Evolutionary conservation across 139 green algal genomes (phyloP), one percentile per base, ranked within the genome.

Genomic region (Volvox africanus): DNA sequence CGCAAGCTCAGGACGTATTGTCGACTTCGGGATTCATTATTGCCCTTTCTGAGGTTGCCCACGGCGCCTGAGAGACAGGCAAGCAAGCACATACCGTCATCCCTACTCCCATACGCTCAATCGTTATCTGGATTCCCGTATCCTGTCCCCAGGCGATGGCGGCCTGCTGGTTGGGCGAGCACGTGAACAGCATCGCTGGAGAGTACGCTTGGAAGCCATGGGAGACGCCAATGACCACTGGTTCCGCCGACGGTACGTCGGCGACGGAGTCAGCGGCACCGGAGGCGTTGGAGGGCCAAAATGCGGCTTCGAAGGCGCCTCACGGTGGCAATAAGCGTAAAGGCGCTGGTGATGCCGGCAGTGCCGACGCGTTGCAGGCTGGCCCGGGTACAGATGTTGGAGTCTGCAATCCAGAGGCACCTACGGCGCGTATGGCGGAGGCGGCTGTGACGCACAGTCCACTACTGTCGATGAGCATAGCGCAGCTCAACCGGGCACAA

Each of bases 91-190:
- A 55, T 55, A 55, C 9, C 9, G 5, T 55, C 44, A 55, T 55
- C 9, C 44, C 44, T 55, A 55, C 44, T 55, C 44, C 44, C 5
- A 55, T 55, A 55, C 44, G 5, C 44, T 5, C 5, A 55, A 55
- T 55, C 44, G 44, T 55, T 55, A 55, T 55, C 44, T 55, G 44
- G 9, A 14, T 55, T 55, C 44, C 44, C 65, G 11, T 28, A 12
- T 12, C 65, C 65, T 12, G 16, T 30, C 65, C 65, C 11, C 65
- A 92, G 88, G 84, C 90, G 80, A 83, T 82, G 32, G 87, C 92
- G 20, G 92, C 37, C 62, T 91, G 95, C 93, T 99, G 97, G 97
- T 91, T 99, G 77, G 97, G 97, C 11, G 97, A 98, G 94, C 92
- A 98, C 73, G 91, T 94, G 24, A 98, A 98, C 92, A 92, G 91